Evolutionary conservation across 139 green algal genomes (phyloP).

Genomic region (Desmodesmus armatus): DNA sequence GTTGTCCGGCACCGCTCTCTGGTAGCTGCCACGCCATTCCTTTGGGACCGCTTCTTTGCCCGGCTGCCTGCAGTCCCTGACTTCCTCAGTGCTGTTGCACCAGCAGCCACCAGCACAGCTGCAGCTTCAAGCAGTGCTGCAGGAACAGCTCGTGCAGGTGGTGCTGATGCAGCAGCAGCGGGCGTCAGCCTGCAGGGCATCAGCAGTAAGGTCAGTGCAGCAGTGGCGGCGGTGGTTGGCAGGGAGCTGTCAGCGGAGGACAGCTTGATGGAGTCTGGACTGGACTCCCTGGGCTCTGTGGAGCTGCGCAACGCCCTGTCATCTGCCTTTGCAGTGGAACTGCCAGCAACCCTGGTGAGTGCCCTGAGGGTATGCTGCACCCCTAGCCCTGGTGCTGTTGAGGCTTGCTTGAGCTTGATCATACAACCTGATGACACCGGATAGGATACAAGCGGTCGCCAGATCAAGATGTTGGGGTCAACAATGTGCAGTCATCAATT

Average conservation of each 20-base stretch:
- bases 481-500: neutral
- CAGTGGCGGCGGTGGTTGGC: constrained; percentile 59
- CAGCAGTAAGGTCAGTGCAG: constrained; percentile 36
- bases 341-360: constrained; percentile 75
- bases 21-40: constrained; percentile 72
- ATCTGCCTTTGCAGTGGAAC: constrained; percentile 63
- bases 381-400: neutral
- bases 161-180: neutral
- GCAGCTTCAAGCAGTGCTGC: neutral
- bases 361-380: neutral
- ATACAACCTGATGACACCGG: no score
- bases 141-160: neutral
- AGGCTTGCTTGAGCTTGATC: neutral
- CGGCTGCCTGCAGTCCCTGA: neutral
- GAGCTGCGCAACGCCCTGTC: constrained; percentile 85
- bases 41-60: constrained; percentile 53
- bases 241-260: constrained; percentile 51
- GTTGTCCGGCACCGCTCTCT: constrained; percentile 26
- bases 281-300: constrained; percentile 82
- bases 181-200: neutral
- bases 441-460: no score
- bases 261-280: constrained; percentile 77
- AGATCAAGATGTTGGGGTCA: no score
- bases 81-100: neutral
- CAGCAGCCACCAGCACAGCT: neutral